Percentiles rank a stretch among this genome's conserved stretches.
These are phyloP conservation scores for Russula virescens DNA, from an alignment of 768 basidiomycete species.

Conservation along the genomic window DNA sequence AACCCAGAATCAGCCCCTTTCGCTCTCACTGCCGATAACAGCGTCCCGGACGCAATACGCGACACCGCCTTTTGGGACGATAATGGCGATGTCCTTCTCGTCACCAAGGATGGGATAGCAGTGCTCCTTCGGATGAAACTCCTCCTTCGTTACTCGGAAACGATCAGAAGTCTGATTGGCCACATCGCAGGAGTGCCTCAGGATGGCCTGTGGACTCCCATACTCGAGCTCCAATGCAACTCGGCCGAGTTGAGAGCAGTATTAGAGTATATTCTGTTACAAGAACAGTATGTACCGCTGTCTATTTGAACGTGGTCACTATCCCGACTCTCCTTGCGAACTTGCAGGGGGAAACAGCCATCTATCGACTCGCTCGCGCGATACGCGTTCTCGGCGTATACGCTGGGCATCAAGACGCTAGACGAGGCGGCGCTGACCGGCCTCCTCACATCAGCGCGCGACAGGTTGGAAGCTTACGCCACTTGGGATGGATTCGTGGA, in stretches of 20 bases:
- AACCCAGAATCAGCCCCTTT: slow-evolving; percentile 19
- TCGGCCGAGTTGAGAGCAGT: slow-evolving; percentile 14
- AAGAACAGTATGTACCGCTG: slow-evolving; percentile 7
- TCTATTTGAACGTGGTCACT: not conserved
- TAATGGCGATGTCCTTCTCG: slow-evolving; percentile 16
- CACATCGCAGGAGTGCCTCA: slow-evolving; percentile 11
- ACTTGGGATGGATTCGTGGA: slow-evolving; percentile 8
- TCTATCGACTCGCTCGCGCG: slow-evolving; percentile 15
- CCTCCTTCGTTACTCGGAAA: slow-evolving; percentile 17
- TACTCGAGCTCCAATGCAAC: slow-evolving; percentile 16
- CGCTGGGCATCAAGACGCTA: slow-evolving; percentile 1
- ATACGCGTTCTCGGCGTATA: slow-evolving; percentile 14
- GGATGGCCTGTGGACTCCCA: slow-evolving; percentile 13
- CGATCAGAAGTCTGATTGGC: slow-evolving; percentile 10
- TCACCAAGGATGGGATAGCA: slow-evolving; percentile 14
- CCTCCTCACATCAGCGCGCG: not conserved
- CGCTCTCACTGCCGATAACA: slow-evolving; percentile 9
- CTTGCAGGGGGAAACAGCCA: not conserved
- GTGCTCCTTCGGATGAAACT: slow-evolving; percentile 5
- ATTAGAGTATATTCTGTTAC: slow-evolving; percentile 15
- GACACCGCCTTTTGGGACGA: slow-evolving; percentile 16
- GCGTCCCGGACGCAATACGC: slow-evolving; percentile 9
- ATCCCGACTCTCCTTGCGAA: not conserved
- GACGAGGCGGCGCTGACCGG: slow-evolving; percentile 10
- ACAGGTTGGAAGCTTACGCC: slow-evolving; percentile 11